Evolutionary conservation across 1,284 basidiomycete species (phyloP).

Genomic region (Vanrija pseudolonga): DNA sequence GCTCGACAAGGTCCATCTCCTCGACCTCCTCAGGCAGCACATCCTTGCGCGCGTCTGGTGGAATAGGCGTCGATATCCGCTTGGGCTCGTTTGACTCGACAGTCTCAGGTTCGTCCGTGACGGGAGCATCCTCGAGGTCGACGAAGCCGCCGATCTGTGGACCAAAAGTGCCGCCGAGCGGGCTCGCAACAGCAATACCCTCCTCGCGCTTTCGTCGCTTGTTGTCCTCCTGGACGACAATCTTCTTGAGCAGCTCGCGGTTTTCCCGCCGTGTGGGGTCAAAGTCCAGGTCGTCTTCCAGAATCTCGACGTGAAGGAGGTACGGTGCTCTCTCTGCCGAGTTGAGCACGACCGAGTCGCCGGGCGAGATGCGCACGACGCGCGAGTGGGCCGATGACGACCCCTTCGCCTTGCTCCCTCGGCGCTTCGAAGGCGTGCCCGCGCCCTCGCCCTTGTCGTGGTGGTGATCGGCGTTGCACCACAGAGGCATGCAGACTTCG

Average conservation of each 20-base stretch:
- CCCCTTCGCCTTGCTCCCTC: conserved; percentile 45
- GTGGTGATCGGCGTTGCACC: conserved; percentile 68
- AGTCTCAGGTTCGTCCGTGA: background rate
- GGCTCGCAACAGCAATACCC: conserved; percentile 8
- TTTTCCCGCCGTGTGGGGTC: conserved; percentile 81
- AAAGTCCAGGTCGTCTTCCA: conserved; percentile 89
- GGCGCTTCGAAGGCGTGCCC: background rate
- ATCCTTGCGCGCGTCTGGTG: conserved; percentile 10
- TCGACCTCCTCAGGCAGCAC: conserved; percentile 58
- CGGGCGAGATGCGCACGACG: conserved; percentile 94
- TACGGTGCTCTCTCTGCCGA: conserved; percentile 96
- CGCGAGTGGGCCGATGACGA: conserved; percentile 68
- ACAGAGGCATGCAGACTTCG: conserved; percentile 89
- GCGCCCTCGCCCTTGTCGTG: conserved; percentile 11
- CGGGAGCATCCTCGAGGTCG: too few species aligned
- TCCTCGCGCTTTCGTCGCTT: conserved; percentile 42
- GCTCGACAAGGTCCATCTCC: conserved; percentile 91
- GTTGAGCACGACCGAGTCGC: conserved; percentile 96
- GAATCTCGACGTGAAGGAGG: conserved; percentile 86
- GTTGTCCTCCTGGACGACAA: conserved; percentile 66
- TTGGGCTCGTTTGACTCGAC: background rate
- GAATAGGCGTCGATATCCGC: background rate
- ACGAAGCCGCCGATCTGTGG: too few species aligned
- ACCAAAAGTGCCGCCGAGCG: too few species aligned
- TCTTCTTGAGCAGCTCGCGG: conserved; percentile 76